Base-by-base conservation (phyloP, 306 rosid genomes). In the Cercis canadensis region DNA sequence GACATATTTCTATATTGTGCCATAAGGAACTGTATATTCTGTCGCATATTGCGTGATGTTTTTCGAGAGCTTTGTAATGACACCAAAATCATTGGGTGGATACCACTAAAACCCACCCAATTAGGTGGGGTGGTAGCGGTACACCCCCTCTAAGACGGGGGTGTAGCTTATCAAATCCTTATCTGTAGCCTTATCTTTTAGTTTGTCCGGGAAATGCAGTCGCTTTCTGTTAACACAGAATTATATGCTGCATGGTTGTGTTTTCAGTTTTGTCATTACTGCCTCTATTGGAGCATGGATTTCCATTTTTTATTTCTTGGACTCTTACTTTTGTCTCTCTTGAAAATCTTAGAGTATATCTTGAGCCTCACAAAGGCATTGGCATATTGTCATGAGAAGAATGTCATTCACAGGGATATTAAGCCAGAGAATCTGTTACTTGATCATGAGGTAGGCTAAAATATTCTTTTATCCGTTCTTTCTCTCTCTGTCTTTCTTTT, bases 381-480 rank as follows among this genome's bases (percentile, higher is more conserved):
- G 94, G 87, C 87, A 24, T 90, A 88, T 82, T 90, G 96, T 80
- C 98, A 93, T 56, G 89, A 90, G 89, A 90, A 90, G 78, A 44
- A 90, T 83, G 96, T 93, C 50, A 93, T 93, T 82, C 98, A 93
- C 58, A 81, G 98, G 75, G 96, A 93, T 63, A 93, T 93, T 72
- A 90, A 90, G 92, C 98, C 94, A 4, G 97, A 93, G 76, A 93
- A 90, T 68, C 80, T 90, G 87, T 69, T 93, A 62, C 88, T 93
- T 54, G 98, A 88, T 73, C 96, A 93, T 63, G 92, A 88, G 96
- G 98, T 88, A 79, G 6, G 55, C 58, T 57, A 53, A 39, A 61
- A 54, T 47, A 9, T 66, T 61, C 31, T 40, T 37, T 11, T 40
- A 15, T 16, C 15, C 11, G 0, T 58, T 18, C 21, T 14, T 58